A percentile compares a stretch with the other conserved stretches of the same genome.
phyloP scores from a whole-genome alignment of 2,329 filamentous ascomycete genomes.

The Fusarium vanettenii region DNA sequence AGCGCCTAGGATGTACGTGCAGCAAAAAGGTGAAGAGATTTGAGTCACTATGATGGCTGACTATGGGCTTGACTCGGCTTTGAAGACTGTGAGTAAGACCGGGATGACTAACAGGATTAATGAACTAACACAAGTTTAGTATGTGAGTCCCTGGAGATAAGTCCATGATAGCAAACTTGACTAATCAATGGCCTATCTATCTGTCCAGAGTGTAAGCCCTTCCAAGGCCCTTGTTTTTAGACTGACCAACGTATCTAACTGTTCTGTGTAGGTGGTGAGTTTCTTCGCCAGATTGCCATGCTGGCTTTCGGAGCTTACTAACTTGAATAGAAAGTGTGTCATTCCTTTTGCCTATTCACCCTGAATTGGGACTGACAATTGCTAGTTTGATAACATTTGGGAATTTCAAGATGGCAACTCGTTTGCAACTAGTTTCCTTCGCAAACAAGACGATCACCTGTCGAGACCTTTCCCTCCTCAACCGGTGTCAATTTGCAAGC shows the following conservation, averaged over 20 bases:
- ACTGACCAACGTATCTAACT: not conserved
- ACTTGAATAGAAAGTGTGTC: not conserved
- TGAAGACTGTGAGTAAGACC: constrained; percentile 9
- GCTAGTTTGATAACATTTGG: constrained; percentile 22
- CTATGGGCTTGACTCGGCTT: not conserved
- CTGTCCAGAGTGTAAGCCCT: not conserved
- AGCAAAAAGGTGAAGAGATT: not conserved
- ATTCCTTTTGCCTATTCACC: not conserved
- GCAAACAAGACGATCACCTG: not conserved
- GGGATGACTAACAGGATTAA: no score
- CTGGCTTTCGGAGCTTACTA: not conserved
- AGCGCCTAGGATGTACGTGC: not conserved
- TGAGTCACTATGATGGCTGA: not conserved
- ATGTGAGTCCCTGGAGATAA: not conserved
- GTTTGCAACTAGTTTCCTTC: not conserved
- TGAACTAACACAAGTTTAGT: not conserved
- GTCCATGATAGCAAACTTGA: not conserved
- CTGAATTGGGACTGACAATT: not conserved
- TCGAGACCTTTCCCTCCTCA: not conserved
- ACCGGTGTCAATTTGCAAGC: not conserved
- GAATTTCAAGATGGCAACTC: constrained; percentile 7
- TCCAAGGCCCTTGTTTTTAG: accelerated
- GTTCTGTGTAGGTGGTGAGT: not conserved
- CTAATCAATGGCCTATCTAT: not conserved
- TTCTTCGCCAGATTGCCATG: not conserved